These are phyloP conservation scores for Amanita exitialis DNA, from an alignment of 768 basidiomycete genomes.

Conservation along the genomic window DNA sequence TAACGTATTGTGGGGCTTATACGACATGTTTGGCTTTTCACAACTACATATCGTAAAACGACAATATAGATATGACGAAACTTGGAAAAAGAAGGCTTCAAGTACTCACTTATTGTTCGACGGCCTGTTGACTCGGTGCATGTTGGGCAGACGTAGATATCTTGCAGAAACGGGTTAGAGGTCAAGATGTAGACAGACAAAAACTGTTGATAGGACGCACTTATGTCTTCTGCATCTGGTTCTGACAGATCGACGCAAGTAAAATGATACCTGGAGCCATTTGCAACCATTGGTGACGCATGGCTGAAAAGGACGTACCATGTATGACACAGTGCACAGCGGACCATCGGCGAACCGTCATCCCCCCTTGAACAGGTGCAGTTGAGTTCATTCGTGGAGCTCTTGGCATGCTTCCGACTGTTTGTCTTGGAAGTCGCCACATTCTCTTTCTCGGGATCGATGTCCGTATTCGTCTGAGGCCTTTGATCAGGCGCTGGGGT, in stretches of 20 bases:
- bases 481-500: background rate
- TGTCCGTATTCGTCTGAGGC: conserved; percentile 5
- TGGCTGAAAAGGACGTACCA: conserved; percentile 39
- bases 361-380: conserved; percentile 64
- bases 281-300: background rate
- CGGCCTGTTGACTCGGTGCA: conserved; percentile 54
- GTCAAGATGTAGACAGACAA: background rate
- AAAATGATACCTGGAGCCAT: conserved; percentile 66
- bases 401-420: background rate
- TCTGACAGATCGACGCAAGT: conserved; percentile 57
- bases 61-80: conserved; percentile 6
- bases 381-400: conserved; percentile 21
- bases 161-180: conserved; percentile 23
- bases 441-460: conserved; percentile 5
- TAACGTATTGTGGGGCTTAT: conserved; percentile 14
- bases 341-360: conserved; percentile 77
- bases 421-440: conserved; percentile 5
- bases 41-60: conserved; percentile 21
- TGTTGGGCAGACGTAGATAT: conserved; percentile 42
- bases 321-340: conserved; percentile 58
- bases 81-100: conserved; percentile 15
- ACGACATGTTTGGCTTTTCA: conserved; percentile 23
- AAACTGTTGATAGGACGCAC: conserved; percentile 36
- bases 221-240: conserved; percentile 65
- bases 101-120: conserved; percentile 71